Conservation (phyloP, 306 rosid species). For the Astragalus glycyphyllos region DNA sequence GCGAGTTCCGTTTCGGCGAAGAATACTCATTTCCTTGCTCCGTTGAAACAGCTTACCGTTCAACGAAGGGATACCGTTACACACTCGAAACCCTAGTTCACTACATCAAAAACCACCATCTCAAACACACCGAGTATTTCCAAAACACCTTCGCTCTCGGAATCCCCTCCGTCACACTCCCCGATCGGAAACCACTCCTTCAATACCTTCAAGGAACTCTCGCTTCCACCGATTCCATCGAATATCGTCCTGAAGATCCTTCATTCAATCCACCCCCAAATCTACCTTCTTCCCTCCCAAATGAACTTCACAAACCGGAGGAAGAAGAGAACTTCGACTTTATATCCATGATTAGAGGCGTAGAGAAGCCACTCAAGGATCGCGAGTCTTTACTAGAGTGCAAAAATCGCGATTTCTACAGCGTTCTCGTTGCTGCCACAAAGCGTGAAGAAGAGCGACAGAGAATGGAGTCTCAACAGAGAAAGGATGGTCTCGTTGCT, state of each 20-base stretch:
- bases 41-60: conserved; percentile 80
- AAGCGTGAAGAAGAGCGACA: conserved; percentile 95
- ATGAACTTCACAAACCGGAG: neutral
- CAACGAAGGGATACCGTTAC: conserved; percentile 89
- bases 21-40: conserved; percentile 79
- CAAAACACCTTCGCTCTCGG: conserved; percentile 81
- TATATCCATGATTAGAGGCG: conserved; percentile 60
- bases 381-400: conserved; percentile 81
- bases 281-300: neutral
- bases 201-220: conserved; percentile 81
- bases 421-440: conserved; percentile 72
- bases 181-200: conserved; percentile 90
- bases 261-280: conserved; percentile 49
- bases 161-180: conserved; percentile 79
- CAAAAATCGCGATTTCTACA: conserved; percentile 78
- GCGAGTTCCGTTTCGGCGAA: conserved; percentile 82
- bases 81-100: conserved; percentile 94
- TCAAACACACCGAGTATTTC: conserved; percentile 87
- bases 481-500: conserved; percentile 94
- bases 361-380: conserved; percentile 84
- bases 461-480: conserved; percentile 85
- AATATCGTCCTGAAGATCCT: conserved; percentile 63
- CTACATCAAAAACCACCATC: conserved; percentile 75
- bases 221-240: conserved; percentile 80
- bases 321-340: conserved; percentile 44